Base-by-base conservation (phyloP, 768 basidiomycete species). In the Leccinum sublutescens region DNA sequence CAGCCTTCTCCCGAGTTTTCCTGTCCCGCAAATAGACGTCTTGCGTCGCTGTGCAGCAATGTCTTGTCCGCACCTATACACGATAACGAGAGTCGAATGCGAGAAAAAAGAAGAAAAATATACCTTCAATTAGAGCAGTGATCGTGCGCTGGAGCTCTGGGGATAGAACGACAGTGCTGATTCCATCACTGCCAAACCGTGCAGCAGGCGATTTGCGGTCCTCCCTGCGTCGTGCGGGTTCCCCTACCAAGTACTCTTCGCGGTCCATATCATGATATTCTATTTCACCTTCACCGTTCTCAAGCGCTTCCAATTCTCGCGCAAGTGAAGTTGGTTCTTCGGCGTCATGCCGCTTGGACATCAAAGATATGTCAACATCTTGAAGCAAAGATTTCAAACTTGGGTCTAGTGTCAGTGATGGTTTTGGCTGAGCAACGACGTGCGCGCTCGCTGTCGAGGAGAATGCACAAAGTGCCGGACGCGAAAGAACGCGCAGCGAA, bases 201-300 rank as follows among this genome's bases (percentile, higher is more conserved):
- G 93, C 93, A 21, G 91, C 93, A 47, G 91, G 89, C 25, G 92
- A 93, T 69, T 89, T 89, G 54, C 84, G 77, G 48, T 71, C 82
- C 69, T 64, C 77, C 63, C 62, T 67, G 31, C 55, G 66, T 47
- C 62, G 66, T 33, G 58, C 57, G 56, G 54, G 66, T 9, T 75
- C 68, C 25, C 72, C 72, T 5, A 57, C 50, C 12, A 55, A 40
- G 23, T 72, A 66, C 25, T 76, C 75, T 45, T 75, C 76, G 25
- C 73, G 72, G 48, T 63, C 68, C 31, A 74, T 67, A 25, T 75
- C 71, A 57, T 77, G 71, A 45, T 70, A 65, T 19, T 65, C 55
- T 52, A 70, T 69, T 36, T 73, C 61, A 17, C 78, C 69, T 3
- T 68, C 66, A 5, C 75, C 76, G 23, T 72, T 65, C 50, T 80